Evolutionary conservation across 2,329 filamentous ascomycete species (phyloP).

Genomic region (Cordyceps javanica): DNA sequence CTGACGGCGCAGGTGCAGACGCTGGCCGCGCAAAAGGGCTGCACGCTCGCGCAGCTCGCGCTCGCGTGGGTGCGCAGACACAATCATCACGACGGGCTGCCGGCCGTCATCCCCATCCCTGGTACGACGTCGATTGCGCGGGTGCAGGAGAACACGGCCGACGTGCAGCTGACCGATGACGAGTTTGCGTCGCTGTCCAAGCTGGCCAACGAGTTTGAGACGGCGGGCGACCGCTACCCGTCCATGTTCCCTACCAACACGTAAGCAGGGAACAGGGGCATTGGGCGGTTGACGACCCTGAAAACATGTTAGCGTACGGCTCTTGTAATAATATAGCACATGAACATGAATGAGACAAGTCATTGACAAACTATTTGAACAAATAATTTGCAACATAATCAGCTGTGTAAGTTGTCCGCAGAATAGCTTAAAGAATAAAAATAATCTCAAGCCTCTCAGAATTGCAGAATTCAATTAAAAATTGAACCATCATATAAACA

Average conservation of each 20-base stretch:
- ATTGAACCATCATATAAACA: slow-evolving; percentile 32
- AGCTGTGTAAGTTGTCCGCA: slow-evolving; percentile 15
- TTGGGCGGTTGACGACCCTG: background rate
- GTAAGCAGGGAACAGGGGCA: slow-evolving; percentile 19
- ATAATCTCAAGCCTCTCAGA: slow-evolving; percentile 36
- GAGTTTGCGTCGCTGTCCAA: slow-evolving; percentile 45
- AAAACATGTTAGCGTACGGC: background rate
- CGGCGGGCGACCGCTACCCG: slow-evolving; percentile 44
- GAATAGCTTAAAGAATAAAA: slow-evolving; percentile 20
- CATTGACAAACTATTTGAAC: background rate
- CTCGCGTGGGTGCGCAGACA: slow-evolving; percentile 56
- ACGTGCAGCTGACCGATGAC: slow-evolving; percentile 35
- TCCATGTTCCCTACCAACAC: slow-evolving; percentile 30
- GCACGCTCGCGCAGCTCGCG: slow-evolving; percentile 59
- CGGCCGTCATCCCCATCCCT: slow-evolving; percentile 59
- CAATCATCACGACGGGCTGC: slow-evolving; percentile 44
- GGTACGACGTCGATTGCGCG: slow-evolving; percentile 53
- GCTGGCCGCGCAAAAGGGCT: slow-evolving; percentile 54
- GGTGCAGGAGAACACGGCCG: slow-evolving; percentile 54
- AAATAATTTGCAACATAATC: slow-evolving; percentile 7
- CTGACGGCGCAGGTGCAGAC: slow-evolving; percentile 52
- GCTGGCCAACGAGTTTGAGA: slow-evolving; percentile 41
- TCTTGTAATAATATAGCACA: background rate
- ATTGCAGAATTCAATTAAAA: slow-evolving; percentile 43
- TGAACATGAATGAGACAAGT: background rate